phyloP scores from a whole-genome alignment of 441 rosid genomes.

The Bruguiera hainesii region DNA sequence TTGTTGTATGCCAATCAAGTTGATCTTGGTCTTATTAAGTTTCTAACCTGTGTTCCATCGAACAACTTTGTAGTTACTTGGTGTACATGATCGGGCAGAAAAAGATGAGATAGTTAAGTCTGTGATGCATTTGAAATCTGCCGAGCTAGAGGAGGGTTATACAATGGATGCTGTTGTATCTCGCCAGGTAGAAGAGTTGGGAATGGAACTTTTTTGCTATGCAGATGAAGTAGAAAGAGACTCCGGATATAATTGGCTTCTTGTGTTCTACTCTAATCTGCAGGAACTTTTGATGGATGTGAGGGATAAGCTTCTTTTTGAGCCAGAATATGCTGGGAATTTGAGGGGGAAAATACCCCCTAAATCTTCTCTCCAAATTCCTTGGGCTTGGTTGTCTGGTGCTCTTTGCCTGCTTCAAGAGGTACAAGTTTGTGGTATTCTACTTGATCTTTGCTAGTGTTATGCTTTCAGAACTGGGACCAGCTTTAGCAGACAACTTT shows the following conservation, averaged over 20 bases:
- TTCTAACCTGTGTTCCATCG: not conserved
- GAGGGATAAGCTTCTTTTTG: conserved; percentile 93
- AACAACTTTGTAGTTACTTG: conserved; percentile 56
- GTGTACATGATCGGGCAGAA: conserved; percentile 71
- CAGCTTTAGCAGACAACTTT: too few species aligned
- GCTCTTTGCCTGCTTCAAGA: conserved; percentile 94
- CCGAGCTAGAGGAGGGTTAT: conserved; percentile 86
- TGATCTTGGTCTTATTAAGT: not conserved
- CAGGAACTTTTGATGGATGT: conserved; percentile 87
- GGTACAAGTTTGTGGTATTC: conserved; percentile 37
- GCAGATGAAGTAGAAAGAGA: not conserved
- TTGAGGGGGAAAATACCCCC: conserved; percentile 68
- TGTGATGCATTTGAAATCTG: conserved; percentile 64
- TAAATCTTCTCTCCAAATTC: conserved; percentile 66
- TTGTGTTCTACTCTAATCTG: conserved; percentile 13
- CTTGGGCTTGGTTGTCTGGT: conserved; percentile 88
- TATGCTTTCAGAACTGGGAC: not conserved
- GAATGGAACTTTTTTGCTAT: not conserved
- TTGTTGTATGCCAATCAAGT: not conserved
- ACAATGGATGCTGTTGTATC: conserved; percentile 64
- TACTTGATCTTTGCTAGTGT: not conserved
- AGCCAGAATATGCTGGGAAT: conserved; percentile 92
- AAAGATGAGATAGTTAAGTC: conserved; percentile 92
- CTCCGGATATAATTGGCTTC: not conserved
- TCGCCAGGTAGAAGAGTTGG: conserved; percentile 61